Conservation (phyloP, 2,329 filamentous ascomycete genomes). For the Diaporthe citrichinensis region DNA sequence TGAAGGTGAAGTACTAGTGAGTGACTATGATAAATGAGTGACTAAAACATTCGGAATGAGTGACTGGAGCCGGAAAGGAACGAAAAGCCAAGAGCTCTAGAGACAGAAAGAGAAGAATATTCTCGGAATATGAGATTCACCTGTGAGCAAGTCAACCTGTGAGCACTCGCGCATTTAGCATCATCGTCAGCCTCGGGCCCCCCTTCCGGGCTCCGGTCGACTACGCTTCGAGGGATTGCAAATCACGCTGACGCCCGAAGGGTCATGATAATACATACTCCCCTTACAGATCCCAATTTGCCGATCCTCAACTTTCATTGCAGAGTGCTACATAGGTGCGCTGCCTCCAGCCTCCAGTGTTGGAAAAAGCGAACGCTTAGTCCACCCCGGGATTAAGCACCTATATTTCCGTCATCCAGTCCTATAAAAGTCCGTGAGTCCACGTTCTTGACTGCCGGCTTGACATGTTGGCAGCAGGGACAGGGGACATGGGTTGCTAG, state of each 20-base stretch:
- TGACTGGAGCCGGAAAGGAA: background rate
- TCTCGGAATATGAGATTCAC: background rate
- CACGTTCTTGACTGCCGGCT: background rate
- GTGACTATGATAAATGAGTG: conserved; percentile 6
- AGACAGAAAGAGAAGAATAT: background rate
- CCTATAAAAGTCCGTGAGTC: background rate
- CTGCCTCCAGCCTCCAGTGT: background rate
- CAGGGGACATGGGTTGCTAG: background rate
- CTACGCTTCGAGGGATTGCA: background rate
- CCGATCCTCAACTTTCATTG: background rate
- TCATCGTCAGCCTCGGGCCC: background rate
- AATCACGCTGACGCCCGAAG: conserved; percentile 4
- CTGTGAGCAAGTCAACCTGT: background rate
- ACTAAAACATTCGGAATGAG: conserved; percentile 4
- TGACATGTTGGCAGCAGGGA: background rate
- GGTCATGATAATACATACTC: background rate
- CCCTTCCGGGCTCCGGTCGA: background rate
- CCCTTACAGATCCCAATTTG: conserved; percentile 23
- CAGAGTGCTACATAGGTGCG: no score
- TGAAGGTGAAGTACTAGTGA: background rate
- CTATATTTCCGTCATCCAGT: no score
- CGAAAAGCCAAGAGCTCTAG: background rate
- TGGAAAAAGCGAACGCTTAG: no score
- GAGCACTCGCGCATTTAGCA: conserved; percentile 15
- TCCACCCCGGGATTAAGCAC: no score